phyloP scores from a whole-genome alignment of 2,329 filamentous ascomycete genomes.

The Venturia pyrina region DNA sequence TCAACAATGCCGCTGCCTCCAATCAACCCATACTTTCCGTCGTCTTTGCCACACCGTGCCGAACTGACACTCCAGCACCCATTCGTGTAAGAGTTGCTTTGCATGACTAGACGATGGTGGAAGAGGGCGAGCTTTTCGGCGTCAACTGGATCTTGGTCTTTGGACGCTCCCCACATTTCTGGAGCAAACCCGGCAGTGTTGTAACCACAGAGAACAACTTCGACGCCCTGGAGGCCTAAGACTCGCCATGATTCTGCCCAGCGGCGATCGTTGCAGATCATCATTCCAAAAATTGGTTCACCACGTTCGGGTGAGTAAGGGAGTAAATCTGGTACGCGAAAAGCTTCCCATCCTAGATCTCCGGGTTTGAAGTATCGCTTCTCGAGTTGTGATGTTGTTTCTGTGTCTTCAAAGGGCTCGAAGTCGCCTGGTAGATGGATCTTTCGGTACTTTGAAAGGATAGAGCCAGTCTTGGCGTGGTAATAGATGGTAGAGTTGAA shows the following conservation, averaged over 20 bases:
- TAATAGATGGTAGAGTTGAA: constrained; percentile 41
- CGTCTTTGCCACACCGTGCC: constrained; percentile 39
- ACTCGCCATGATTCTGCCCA: constrained; percentile 44
- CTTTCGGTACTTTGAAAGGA: constrained; percentile 41
- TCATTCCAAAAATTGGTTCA: constrained; percentile 43
- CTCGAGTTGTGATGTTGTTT: constrained; percentile 42
- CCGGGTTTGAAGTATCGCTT: constrained; percentile 45
- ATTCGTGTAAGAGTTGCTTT: constrained; percentile 42
- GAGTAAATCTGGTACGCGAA: constrained; percentile 36
- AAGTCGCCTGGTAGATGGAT: constrained; percentile 40
- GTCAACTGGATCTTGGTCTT: constrained; percentile 30
- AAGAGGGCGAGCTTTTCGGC: constrained; percentile 37
- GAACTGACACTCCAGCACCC: constrained; percentile 39
- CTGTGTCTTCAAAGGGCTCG: constrained; percentile 36
- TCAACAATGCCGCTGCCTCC: constrained; percentile 37
- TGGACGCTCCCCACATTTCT: constrained; percentile 30
- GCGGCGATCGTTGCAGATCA: constrained; percentile 45
- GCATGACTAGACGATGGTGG: constrained; percentile 43
- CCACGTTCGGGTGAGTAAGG: constrained; percentile 27
- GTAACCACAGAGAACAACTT: constrained; percentile 39
- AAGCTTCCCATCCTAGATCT: constrained; percentile 42
- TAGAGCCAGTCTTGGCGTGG: constrained; percentile 27
- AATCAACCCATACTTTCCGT: constrained; percentile 37
- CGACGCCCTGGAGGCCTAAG: constrained; percentile 41
- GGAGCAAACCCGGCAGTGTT: constrained; percentile 42